phyloP scores from a whole-genome alignment of 1,284 basidiomycete species.

The Moesziomyces sp. region DNA sequence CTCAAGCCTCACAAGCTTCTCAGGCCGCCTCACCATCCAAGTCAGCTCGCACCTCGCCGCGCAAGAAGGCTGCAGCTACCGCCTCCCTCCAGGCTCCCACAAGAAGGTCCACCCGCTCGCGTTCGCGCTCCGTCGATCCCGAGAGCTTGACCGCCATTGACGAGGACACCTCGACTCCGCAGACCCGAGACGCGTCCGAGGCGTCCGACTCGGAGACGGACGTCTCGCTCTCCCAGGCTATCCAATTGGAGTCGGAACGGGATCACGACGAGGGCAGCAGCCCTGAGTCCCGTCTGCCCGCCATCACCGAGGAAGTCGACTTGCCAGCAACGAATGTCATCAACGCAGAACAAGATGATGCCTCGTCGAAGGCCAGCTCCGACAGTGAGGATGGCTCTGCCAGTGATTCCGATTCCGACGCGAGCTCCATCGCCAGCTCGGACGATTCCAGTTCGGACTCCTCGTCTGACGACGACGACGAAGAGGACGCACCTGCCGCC shows the following conservation, averaged over 20 bases:
- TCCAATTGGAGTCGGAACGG: not conserved
- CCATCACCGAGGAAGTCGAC: slow-evolving; percentile 20
- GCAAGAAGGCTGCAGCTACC: slow-evolving; percentile 26
- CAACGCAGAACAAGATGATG: not conserved
- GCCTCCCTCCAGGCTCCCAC: slow-evolving; percentile 22
- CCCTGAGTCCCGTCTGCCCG: slow-evolving; percentile 11
- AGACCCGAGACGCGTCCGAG: slow-evolving; percentile 3
- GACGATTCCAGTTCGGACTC: slow-evolving; percentile 32
- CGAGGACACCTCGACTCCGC: slow-evolving; percentile 1
- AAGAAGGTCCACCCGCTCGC: slow-evolving; percentile 34
- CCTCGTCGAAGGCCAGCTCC: slow-evolving; percentile 12
- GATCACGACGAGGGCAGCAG: slow-evolving; percentile 4
- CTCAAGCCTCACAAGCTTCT: slow-evolving; percentile 8
- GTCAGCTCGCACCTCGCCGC: slow-evolving; percentile 27
- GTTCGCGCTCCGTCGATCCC: slow-evolving; percentile 33
- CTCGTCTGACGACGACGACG: slow-evolving; percentile 26
- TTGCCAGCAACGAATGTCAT: not conserved
- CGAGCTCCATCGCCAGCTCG: slow-evolving; percentile 6
- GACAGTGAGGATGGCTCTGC: slow-evolving; percentile 9
- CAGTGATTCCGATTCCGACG: slow-evolving; percentile 15
- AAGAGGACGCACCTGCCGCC: slow-evolving; percentile 6
- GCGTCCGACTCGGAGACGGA: slow-evolving; percentile 9
- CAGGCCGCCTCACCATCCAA: slow-evolving; percentile 21
- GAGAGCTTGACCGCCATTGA: slow-evolving; percentile 25
- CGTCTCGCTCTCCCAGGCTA: slow-evolving; percentile 1